Conservation (phyloP, 371 early-diverging fungal genomes). For the Gilbertella persicaria region DNA sequence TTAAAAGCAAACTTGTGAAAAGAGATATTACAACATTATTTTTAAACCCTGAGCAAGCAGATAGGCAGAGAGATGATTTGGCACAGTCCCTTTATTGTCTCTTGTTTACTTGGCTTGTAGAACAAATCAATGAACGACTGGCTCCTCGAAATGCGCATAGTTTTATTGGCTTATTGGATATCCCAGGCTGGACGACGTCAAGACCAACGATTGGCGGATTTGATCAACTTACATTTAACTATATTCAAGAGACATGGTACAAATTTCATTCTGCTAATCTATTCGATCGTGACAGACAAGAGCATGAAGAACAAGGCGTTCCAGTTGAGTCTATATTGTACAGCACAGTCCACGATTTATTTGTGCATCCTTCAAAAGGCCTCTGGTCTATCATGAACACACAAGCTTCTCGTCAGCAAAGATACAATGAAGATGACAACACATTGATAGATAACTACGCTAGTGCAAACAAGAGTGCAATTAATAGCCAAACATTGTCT, state of each 20-base stretch:
- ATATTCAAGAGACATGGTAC: conserved; percentile 80
- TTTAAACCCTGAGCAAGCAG: conserved; percentile 71
- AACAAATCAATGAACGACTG: conserved; percentile 79
- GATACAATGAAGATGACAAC: conserved; percentile 36
- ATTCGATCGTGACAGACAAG: conserved; percentile 53
- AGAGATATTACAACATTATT: conserved; percentile 87
- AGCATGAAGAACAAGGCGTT: conserved; percentile 52
- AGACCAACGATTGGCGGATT: conserved; percentile 37
- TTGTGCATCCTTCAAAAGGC: conserved; percentile 52
- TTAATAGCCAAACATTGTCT: conserved; percentile 21
- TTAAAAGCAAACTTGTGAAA: conserved; percentile 76
- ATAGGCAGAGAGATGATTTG: conserved; percentile 74
- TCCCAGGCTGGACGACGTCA: conserved; percentile 47
- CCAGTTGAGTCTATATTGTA: conserved; percentile 1
- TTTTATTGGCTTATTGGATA: conserved; percentile 70
- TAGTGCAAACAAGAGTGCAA: conserved; percentile 40
- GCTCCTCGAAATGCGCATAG: conserved; percentile 63
- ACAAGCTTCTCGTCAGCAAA: conserved; percentile 37
- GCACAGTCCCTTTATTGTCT: conserved; percentile 79
- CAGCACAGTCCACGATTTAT: conserved; percentile 21
- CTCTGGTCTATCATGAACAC: conserved; percentile 60
- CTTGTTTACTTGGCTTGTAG: conserved; percentile 83
- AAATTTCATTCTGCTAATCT: conserved; percentile 63
- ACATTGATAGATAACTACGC: conserved; percentile 34
- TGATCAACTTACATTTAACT: conserved; percentile 76